These are phyloP conservation scores for Eruca vesicaria DNA, from an alignment of 441 rosid species.

Conservation along the genomic window DNA sequence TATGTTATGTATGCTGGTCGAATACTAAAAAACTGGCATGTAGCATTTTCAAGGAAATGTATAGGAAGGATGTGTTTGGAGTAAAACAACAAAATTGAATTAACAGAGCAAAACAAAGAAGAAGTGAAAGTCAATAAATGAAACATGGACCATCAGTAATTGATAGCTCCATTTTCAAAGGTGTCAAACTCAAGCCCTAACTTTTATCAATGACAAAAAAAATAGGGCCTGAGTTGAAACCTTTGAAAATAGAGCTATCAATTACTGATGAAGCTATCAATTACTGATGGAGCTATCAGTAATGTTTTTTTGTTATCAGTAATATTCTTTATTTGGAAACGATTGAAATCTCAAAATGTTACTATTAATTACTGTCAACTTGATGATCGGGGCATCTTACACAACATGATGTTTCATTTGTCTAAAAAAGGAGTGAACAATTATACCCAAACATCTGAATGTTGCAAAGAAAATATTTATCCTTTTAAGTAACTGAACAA, in stretches of 20 bases:
- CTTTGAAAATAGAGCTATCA: no score
- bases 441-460: not conserved
- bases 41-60: not conserved
- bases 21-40: not conserved
- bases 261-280: no score
- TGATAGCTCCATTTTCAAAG: not conserved
- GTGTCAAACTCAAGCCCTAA: slow-evolving; percentile 23
- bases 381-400: no score
- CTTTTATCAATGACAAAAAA: not conserved
- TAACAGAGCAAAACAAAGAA: not conserved
- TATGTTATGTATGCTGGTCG: not conserved
- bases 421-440: no score
- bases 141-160: slow-evolving; percentile 9
- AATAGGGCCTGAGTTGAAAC: no score
- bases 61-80: not conserved
- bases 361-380: not conserved
- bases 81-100: no score
- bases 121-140: slow-evolving; percentile 2
- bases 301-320: no score
- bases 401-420: no score
- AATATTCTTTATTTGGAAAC: slow-evolving; percentile 1
- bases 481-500: no score
- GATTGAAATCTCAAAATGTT: no score
- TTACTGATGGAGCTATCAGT: no score
- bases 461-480: not conserved